A percentile compares a stretch with the other conserved stretches of the same genome.
phyloP scores from a whole-genome alignment of 2,329 filamentous ascomycete genomes.

The Cytospora mali region DNA sequence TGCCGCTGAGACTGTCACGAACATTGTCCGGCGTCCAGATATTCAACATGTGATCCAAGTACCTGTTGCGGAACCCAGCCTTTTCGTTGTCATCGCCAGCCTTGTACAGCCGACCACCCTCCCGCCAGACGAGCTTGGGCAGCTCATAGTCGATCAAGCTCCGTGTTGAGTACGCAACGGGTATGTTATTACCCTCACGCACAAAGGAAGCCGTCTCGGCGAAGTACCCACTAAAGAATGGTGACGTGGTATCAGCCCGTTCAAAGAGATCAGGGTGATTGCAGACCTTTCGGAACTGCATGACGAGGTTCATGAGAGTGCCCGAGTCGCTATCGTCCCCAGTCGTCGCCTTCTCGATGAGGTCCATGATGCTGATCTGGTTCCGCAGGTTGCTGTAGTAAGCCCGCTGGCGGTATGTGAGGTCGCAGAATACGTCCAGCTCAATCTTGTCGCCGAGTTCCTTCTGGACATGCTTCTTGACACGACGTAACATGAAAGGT shows the following conservation, averaged over 20 bases:
- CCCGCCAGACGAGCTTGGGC: conserved; percentile 80
- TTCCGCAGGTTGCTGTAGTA: conserved; percentile 92
- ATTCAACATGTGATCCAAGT: conserved; percentile 81
- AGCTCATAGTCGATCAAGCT: conserved; percentile 84
- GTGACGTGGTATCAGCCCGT: conserved; percentile 86
- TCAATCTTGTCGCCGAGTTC: conserved; percentile 99
- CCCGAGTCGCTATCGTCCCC: conserved; percentile 94
- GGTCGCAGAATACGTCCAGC: conserved; percentile 90
- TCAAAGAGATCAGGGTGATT: conserved; percentile 98
- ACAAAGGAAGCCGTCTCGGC: conserved; percentile 95
- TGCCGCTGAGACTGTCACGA: conserved; percentile 59
- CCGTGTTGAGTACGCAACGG: conserved; percentile 84
- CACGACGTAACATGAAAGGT: conserved; percentile 98
- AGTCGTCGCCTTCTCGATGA: conserved; percentile 94
- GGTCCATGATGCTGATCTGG: conserved; percentile 97
- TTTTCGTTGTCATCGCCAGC: conserved; percentile 71
- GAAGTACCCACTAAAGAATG: conserved; percentile 81
- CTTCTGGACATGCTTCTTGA: conserved; percentile 99
- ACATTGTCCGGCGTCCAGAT: conserved; percentile 86
- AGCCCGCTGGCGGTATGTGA: conserved; percentile 93
- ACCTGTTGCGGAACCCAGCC: conserved; percentile 80
- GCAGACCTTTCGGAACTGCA: conserved; percentile 99
- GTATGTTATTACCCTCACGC: conserved; percentile 78
- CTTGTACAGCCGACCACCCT: conserved; percentile 75
- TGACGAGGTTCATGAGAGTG: conserved; percentile 97